Evolutionary conservation across 352 stramenopile species (phyloP).

Genomic region (Phytopythium delawarense): DNA sequence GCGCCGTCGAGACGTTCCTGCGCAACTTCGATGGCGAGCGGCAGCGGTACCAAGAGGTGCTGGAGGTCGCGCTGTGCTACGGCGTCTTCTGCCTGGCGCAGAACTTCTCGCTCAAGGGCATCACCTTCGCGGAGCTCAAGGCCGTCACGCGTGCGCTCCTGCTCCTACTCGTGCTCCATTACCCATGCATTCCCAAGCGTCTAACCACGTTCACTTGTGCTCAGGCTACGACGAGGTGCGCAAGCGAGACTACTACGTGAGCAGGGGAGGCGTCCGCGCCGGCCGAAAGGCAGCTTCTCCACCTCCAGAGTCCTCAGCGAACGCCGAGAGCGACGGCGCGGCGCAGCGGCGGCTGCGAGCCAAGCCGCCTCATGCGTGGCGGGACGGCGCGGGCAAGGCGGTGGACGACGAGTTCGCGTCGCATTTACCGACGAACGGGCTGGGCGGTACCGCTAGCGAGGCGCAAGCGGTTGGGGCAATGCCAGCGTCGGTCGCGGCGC

Average conservation of each 20-base stretch:
- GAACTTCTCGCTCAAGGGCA: constrained; percentile 58
- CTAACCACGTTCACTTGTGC: not conserved
- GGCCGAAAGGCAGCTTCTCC: constrained; percentile 7
- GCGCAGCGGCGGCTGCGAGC: constrained; percentile 15
- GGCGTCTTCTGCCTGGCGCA: constrained; percentile 61
- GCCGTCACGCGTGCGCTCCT: constrained; percentile 40
- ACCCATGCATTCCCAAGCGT: not conserved
- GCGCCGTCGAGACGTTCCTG: constrained; percentile 57
- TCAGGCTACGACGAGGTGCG: constrained; percentile 43
- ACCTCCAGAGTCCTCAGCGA: not conserved
- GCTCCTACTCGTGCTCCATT: not conserved
- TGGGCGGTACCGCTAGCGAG: not conserved
- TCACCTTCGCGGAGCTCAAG: constrained; percentile 55
- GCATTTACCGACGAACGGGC: constrained; percentile 8
- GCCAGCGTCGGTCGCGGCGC: not conserved
- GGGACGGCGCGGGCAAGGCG: constrained; percentile 34
- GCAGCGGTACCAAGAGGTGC: constrained; percentile 43
- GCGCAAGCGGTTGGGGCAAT: not conserved
- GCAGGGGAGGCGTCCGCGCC: constrained; percentile 18
- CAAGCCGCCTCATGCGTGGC: constrained; percentile 69
- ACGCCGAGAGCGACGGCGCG: not conserved
- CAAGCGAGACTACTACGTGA: constrained; percentile 61
- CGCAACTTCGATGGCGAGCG: constrained; percentile 62
- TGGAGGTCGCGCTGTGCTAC: constrained; percentile 72
- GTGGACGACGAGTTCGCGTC: constrained; percentile 15